Base-by-base conservation (phyloP, 1,284 basidiomycete genomes). In the Moesziomyces aphidis region DNA sequence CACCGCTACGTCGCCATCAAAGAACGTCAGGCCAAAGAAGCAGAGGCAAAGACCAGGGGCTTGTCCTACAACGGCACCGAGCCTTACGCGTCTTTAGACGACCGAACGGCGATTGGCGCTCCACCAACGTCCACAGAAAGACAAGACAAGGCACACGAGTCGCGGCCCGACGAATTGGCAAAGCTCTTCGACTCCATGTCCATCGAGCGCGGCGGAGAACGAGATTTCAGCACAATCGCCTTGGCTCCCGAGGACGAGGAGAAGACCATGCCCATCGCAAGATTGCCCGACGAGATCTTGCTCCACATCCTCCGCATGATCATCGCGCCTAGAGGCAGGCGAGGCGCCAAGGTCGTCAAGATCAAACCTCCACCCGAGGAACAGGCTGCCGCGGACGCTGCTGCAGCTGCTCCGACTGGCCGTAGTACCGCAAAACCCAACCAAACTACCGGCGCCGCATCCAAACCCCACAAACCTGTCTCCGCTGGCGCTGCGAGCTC, bases 271-370 rank as follows among this genome's bases (percentile, higher is more conserved):
- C 66, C 65, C 7, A 64, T 74, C 17, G 67, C 62, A 6, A 68
- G 56, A 11, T 52, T 84, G 10, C 82, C 82, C 0, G 81, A 83
- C 47, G 82, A 84, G 47, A 34, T 84, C 2, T 65, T 82, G 46
- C 46, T 82, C 24, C 55, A 63, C 45, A 76, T 84, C 34, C 51
- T 81, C 5, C 42, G 53, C 23, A 66, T 76, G 56, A 52, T 81
- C 39, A 74, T 72, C 19, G 57, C 55, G 17, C 79, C 80, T 0
- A 50, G 73, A 19, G 79, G 80, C 8, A 63, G 51, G 43, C 57
- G 79, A 28, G 77, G 80, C 6, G 73, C 79, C n/a, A 76, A 65
- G 42, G 67, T 77, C 24, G 53, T 66, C 46, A 67, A 70, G 52
- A 55, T 65, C 10, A 76, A 69, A 47, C 73, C 73, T 11, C 66